phyloP scores from a whole-genome alignment of 2,329 filamentous ascomycete species.

The Triangularia verruculosa region DNA sequence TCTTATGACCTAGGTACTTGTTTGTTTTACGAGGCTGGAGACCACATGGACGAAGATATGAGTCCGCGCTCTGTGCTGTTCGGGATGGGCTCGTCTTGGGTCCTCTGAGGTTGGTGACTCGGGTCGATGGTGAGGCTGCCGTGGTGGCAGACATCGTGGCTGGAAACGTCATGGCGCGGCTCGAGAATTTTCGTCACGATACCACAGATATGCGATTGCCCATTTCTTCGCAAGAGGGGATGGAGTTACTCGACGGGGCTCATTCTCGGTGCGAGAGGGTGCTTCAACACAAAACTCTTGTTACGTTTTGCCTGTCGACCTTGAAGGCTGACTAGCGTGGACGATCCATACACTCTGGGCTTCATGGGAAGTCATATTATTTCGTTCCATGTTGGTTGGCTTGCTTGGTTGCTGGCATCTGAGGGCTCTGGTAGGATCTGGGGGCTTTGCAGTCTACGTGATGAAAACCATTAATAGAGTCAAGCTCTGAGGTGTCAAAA shows the following conservation, averaged over 20 bases:
- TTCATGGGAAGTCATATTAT: constrained; percentile 39
- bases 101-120: constrained; percentile 22
- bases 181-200: constrained; percentile 82
- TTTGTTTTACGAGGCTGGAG: constrained; percentile 36
- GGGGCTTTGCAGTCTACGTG: constrained; percentile 62
- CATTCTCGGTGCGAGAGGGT: constrained; percentile 98
- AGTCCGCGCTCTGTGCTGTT: constrained; percentile 60
- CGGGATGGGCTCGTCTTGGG: constrained; percentile 25
- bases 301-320: constrained; percentile 49
- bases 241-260: constrained; percentile 99
- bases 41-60: constrained; percentile 80
- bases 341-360: constrained; percentile 30
- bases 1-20: neutral
- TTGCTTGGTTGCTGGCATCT: constrained; percentile 25
- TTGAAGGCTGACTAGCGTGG: constrained; percentile 37
- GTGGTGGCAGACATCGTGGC: constrained; percentile 37
- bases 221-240: constrained; percentile 33
- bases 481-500: constrained; percentile 80
- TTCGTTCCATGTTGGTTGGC: constrained; percentile 28
- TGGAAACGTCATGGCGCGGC: constrained; percentile 47
- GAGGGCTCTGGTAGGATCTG: neutral
- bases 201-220: constrained; percentile 99
- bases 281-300: constrained; percentile 43
- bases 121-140: constrained; percentile 41
- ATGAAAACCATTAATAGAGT: constrained; percentile 97